Percentiles rank a stretch among this genome's conserved stretches.
These are phyloP conservation scores for Beauveria varroae DNA, from an alignment of 2,329 filamentous ascomycete species.

Conservation along the genomic window DNA sequence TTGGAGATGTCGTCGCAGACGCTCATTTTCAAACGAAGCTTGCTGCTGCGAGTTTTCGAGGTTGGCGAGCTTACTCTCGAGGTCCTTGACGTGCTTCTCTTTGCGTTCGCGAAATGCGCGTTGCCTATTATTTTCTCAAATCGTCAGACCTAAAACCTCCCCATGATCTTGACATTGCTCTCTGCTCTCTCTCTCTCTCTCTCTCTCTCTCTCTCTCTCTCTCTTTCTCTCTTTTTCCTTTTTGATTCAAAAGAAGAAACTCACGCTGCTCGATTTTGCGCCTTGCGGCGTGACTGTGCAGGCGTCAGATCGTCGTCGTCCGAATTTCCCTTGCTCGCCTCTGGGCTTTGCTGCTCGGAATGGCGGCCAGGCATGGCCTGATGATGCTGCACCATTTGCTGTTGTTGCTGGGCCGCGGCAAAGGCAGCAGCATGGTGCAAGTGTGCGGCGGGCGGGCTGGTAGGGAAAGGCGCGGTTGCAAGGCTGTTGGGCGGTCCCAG, in stretches of 20 bases:
- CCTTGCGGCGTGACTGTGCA: slow-evolving; percentile 51
- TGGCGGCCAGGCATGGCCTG: slow-evolving; percentile 15
- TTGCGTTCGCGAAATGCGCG: slow-evolving; percentile 94
- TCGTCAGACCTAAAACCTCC: neutral
- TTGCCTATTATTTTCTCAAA: slow-evolving; percentile 52
- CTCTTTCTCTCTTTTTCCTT: too few species aligned
- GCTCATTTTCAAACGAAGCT: slow-evolving; percentile 76
- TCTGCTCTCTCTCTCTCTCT: too few species aligned
- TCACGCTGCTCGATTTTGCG: slow-evolving; percentile 55
- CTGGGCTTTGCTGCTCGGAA: slow-evolving; percentile 17
- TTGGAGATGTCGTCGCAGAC: slow-evolving; percentile 74
- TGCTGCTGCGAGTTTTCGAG: slow-evolving; percentile 68
- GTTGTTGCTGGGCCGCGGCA: slow-evolving; percentile 15
- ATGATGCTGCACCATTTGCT: slow-evolving; percentile 10
- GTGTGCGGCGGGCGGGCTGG: slow-evolving; percentile 39
- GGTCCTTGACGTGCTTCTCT: slow-evolving; percentile 86
- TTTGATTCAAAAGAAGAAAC: slow-evolving; percentile 22
- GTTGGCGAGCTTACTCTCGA: slow-evolving; percentile 74
- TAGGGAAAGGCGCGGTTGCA: slow-evolving; percentile 28
- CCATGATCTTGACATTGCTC: neutral
- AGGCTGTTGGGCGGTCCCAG: slow-evolving; percentile 22
- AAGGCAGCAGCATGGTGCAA: slow-evolving; percentile 23
- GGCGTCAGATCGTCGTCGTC: slow-evolving; percentile 52
- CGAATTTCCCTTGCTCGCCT: slow-evolving; percentile 11
- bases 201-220: too few species aligned